Base-by-base conservation (phyloP, 176 grass and related monocot genomes). In the Pharus latifolius region DNA sequence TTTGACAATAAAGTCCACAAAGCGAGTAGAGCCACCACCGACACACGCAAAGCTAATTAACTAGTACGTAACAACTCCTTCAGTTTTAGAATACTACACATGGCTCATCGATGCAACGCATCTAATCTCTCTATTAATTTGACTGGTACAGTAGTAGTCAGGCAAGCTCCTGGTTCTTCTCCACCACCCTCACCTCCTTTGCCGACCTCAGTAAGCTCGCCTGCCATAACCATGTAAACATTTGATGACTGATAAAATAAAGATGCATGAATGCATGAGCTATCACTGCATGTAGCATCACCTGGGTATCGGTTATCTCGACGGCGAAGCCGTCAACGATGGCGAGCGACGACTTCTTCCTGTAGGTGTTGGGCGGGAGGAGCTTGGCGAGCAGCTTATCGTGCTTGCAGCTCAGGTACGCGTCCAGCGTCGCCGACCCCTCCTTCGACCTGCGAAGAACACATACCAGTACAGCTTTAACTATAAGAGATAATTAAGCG, bases 301-400 rank as follows among this genome's bases (percentile, higher is more conserved):
- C 96, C 95, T 99, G 87, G 26, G 79, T 40, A 59, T 88, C 76
- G 12, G 75, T 91, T 61, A 94, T 88, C 80, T 91, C 84, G 26
- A 94, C 95, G 15, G 95, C 87, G 48, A 99, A 99, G 17, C 90
- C 95, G n/a, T 99, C 95, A 3, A 99, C 84, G 52, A 99, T 99
- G 70, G 90, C 90, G 19, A 99, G 77, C 1, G 96, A 99, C 32
- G 95, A 88, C 70, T 63, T 91, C 82, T 88, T 99, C 41, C 72
- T 42, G 67, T 94, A 99, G 65, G 89, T 76, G 51, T 86, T 70
- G 0, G 90, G 70, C 48, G 51, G 84, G 19, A 99, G 79, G 53
- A 91, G 64, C 82, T 86, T 81, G 27, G 70, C 68, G 7, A 99
- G 90, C 33, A 99, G 74, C 84, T 84, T 83, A 73, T 91, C 87